Conservation (phyloP, 495 filamentous ascomycete species). For the Niebla homalea region DNA sequence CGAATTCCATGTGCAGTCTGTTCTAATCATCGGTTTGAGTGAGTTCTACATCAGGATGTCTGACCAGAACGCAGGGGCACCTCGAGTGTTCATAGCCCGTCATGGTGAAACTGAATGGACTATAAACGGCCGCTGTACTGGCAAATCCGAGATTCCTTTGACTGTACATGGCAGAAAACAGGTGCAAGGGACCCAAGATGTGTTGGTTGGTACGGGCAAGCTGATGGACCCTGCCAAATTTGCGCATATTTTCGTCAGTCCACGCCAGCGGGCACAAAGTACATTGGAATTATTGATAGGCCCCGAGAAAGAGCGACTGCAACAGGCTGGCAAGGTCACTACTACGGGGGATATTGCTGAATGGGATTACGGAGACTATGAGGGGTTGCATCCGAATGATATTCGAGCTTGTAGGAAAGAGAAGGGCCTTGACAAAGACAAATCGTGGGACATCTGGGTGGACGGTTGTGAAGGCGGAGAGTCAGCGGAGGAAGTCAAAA, state of each 20-base stretch:
- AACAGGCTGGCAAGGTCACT: conserved; percentile 29
- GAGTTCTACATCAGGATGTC: not conserved
- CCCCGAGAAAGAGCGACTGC: conserved; percentile 20
- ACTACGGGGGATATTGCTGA: conserved; percentile 58
- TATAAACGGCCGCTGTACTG: conserved; percentile 69
- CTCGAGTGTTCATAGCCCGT: conserved; percentile 27
- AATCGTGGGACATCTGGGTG: conserved; percentile 62
- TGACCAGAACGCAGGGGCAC: conserved; percentile 16
- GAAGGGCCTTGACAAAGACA: conserved; percentile 41
- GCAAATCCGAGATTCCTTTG: conserved; percentile 62
- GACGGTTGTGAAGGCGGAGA: conserved; percentile 58
- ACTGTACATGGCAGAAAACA: conserved; percentile 63
- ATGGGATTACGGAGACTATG: conserved; percentile 82
- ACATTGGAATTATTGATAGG: conserved; percentile 61
- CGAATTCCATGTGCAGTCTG: too few relatives aligned
- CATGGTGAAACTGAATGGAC: conserved; percentile 71
- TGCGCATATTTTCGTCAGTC: conserved; percentile 66
- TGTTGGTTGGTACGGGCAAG: conserved; percentile 61
- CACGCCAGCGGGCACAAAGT: conserved; percentile 57
- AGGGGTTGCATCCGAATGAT: conserved; percentile 54
- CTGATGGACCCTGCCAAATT: conserved; percentile 67
- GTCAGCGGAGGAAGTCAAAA: too few relatives aligned
- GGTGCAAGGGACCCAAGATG: conserved; percentile 51
- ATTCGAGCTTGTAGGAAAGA: conserved; percentile 48
- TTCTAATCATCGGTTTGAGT: too few relatives aligned